Base-by-base conservation (phyloP, 1,139 yeast genomes). In the Sugiyamaella xylanicola region DNA sequence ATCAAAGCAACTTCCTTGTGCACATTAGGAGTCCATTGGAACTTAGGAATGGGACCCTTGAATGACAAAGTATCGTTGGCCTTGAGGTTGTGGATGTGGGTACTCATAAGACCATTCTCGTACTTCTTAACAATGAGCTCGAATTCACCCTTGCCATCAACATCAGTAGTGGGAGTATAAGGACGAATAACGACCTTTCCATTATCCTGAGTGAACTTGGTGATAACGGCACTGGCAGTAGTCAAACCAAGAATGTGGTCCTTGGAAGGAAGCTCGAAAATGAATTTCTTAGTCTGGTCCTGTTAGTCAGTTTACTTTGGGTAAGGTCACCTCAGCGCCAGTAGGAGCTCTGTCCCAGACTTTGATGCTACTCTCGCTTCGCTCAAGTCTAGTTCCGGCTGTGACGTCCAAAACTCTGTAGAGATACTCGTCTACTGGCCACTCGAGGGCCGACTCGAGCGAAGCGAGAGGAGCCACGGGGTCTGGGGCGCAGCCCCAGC, bases 111-210 rank as follows among this genome's bases (percentile, higher is more conserved):
- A 66, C 98, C 98, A 48, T 73, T 75, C 52, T 85, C 87, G 76
- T 95, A 95, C 62, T 79, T 83, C 81, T 95, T 95, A 72, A 95
- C 78, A 60, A 92, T 82, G 65, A 95, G 82, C 61, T 89, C 91
- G 68, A 95, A 78, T 56, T 80, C 72, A 54, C 99, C 99, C 71
- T 80, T 79, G 59, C 80, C 78, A 55, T 83, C 84, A 54, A 81
- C 77, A 67, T 87, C 90, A 36, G 89, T 81, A 55, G 86, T 80
- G 57, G 99, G 99, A 39, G 99, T 95, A 79, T 95, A 95, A 48
- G 99, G 99, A 77, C 99, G 87, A 62, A 95, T 80, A 57, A 93
- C 97, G 68, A 86, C 85, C 75, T 78, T 84, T 64, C 97, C 98
- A 77, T 90, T 90, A 58, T 84, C 81, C 56, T 93, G 86, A 63